Evolutionary conservation across 805 yeast genomes (phyloP).

Genomic region (Candida dajiaensis): DNA sequence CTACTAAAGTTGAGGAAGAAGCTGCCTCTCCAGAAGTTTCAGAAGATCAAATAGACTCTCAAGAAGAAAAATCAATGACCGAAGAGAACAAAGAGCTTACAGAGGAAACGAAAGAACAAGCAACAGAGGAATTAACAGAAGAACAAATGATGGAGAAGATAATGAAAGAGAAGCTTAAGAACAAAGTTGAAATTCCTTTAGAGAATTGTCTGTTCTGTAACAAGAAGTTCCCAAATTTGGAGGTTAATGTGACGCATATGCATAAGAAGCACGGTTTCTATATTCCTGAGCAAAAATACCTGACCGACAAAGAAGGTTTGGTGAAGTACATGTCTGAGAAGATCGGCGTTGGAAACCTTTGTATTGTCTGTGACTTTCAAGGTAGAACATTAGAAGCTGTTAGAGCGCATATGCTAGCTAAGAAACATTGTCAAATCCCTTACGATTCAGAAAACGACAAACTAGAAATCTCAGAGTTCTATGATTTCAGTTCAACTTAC

Average conservation of each 20-base stretch:
- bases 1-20: neutral
- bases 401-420: constrained; percentile 83
- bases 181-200: constrained; percentile 40
- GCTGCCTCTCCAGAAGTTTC: neutral
- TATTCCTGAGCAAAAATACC: constrained; percentile 76
- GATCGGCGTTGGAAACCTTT: constrained; percentile 85
- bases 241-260: constrained; percentile 67
- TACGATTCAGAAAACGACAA: constrained; percentile 81
- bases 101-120: constrained; percentile 1
- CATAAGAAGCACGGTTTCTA: constrained; percentile 73
- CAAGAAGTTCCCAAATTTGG: constrained; percentile 39
- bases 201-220: constrained; percentile 51
- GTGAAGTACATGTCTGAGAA: constrained; percentile 80
- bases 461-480: constrained; percentile 84
- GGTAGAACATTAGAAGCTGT: constrained; percentile 82
- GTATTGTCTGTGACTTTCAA: constrained; percentile 79
- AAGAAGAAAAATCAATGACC: constrained; percentile 1
- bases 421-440: constrained; percentile 86
- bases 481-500: constrained; percentile 81
- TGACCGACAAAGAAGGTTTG: constrained; percentile 68
- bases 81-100: constrained; percentile 9
- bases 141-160: constrained; percentile 33
- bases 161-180: constrained; percentile 32
- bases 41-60: neutral
- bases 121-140: constrained; percentile 28